These are phyloP conservation scores for Pseudocohnilembus persalinus DNA, from an alignment of 169 alveolate species.

Conservation along the genomic window DNA sequence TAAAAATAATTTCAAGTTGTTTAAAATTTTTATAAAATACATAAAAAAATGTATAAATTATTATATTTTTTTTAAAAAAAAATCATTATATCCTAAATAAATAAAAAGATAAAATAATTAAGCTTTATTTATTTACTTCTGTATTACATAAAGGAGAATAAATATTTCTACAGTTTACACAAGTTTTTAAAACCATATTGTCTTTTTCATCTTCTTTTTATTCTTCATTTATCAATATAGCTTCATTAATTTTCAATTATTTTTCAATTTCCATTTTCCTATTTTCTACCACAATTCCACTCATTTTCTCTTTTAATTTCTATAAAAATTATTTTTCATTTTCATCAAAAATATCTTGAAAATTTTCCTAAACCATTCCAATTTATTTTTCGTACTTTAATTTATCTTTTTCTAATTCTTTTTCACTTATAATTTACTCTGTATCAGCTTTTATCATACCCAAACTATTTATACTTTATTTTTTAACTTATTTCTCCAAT, in stretches of 20 bases:
- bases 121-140: neutral
- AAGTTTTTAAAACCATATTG: too few species aligned
- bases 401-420: neutral
- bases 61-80: too few species aligned
- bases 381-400: neutral
- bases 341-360: neutral
- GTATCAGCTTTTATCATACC: too few species aligned
- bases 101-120: neutral
- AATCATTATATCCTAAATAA: too few species aligned
- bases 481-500: too few species aligned
- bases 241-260: too few species aligned
- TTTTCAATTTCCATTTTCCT: neutral
- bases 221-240: neutral
- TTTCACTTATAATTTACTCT: too few species aligned
- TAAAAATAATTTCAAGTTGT: too few species aligned
- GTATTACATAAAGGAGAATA: neutral
- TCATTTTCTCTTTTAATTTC: neutral
- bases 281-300: neutral
- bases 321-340: neutral
- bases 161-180: neutral
- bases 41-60: too few species aligned
- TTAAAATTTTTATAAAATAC: too few species aligned
- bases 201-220: neutral
- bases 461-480: too few species aligned
- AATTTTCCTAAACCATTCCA: neutral